phyloP scores from a whole-genome alignment of 1,139 yeast species.

The Suhomyces kunorum region DNA sequence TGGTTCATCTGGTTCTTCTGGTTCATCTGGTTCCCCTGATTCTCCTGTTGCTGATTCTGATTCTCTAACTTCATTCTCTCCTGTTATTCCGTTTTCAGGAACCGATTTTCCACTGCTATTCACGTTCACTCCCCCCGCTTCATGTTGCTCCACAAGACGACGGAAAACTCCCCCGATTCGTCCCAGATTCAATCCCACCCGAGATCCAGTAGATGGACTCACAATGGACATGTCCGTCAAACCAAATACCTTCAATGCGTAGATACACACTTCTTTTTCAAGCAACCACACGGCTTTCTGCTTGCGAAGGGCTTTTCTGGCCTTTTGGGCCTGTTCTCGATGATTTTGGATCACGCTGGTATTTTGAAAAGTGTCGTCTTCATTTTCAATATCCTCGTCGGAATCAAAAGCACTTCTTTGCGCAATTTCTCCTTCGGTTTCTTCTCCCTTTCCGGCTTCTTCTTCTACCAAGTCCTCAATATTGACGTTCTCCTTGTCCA shows the following conservation, averaged over 20 bases:
- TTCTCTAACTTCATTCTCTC: no score
- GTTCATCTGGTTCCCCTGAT: no score
- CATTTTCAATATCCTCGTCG: constrained; percentile 23
- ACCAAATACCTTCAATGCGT: constrained; percentile 50
- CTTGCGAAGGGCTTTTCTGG: constrained; percentile 13
- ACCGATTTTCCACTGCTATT: no score
- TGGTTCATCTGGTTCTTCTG: no score
- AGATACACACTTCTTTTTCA: constrained; percentile 54
- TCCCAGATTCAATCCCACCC: constrained; percentile 51
- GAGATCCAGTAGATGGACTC: constrained; percentile 26
- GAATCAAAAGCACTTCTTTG: constrained; percentile 21
- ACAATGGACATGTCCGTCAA: constrained; percentile 45
- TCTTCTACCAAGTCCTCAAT: constrained; percentile 37
- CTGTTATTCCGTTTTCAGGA: no score
- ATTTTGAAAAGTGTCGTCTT: constrained; percentile 17
- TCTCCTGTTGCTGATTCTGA: no score
- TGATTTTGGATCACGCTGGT: constrained; percentile 9
- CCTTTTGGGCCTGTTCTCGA: constrained; percentile 12
- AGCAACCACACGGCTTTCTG: constrained; percentile 29
- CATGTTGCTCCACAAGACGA: constrained; percentile 26
- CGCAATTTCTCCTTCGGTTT: constrained; percentile 13
- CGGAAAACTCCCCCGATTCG: constrained; percentile 46
- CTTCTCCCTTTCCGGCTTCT: constrained; percentile 15
- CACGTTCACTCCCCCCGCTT: background rate
- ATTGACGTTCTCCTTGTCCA: constrained; percentile 59